Evolutionary conservation across 164 flowering plant species (phyloP).

Genomic region (Vitis rupestris): DNA sequence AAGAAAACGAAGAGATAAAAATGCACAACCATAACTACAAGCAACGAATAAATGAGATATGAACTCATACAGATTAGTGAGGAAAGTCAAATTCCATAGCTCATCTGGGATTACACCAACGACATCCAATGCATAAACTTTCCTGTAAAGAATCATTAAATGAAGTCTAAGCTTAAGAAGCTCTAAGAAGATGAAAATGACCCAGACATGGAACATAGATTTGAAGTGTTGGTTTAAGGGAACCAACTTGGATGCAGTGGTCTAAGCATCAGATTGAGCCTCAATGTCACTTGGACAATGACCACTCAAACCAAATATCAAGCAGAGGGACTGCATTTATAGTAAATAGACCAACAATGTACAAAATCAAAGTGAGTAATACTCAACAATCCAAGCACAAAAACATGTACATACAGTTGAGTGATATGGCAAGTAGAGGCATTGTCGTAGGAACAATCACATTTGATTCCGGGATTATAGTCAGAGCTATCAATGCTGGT

Average conservation of each 20-base stretch:
- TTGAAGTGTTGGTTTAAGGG: background rate
- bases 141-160: constrained; percentile 23
- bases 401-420: constrained; percentile 19
- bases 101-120: constrained; percentile 39
- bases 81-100: constrained; percentile 42
- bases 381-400: background rate
- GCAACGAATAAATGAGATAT: background rate
- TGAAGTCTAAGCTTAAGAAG: background rate
- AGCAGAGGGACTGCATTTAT: too few relatives aligned
- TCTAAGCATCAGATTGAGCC: background rate
- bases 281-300: too few relatives aligned
- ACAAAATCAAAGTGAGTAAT: background rate
- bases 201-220: background rate
- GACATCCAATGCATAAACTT: constrained; percentile 31
- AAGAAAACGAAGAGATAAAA: constrained; percentile 1
- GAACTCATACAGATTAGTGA: constrained; percentile 38
- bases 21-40: background rate
- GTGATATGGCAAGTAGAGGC: constrained; percentile 28
- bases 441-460: constrained; percentile 25
- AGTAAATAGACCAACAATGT: background rate
- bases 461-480: constrained; percentile 34
- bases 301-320: too few relatives aligned
- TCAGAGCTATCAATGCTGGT: background rate
- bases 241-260: background rate
- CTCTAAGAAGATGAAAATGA: too few relatives aligned